These are phyloP conservation scores for Sphagnum fallax DNA, from an alignment of 228 moss, liverwort and hornwort genomes.

Conservation along the genomic window DNA sequence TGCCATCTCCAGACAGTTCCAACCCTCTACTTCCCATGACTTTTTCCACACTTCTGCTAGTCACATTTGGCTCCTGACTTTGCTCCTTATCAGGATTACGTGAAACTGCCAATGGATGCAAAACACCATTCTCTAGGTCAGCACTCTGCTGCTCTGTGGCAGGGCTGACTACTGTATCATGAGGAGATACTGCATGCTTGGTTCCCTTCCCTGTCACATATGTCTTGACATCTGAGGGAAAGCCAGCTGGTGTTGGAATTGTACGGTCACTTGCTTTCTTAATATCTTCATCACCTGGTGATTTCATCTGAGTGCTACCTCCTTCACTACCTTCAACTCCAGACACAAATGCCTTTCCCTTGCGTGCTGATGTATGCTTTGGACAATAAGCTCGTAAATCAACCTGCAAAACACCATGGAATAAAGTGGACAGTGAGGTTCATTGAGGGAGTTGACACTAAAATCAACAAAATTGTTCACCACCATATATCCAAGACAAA, in stretches of 20 bases:
- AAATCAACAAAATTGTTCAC: neutral
- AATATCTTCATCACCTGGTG: conserved; percentile 10
- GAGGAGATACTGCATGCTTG: conserved; percentile 11
- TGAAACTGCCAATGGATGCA: conserved; percentile 11
- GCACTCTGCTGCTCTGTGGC: conserved; percentile 7
- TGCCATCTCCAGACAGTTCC: neutral
- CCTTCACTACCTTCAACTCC: conserved; percentile 28
- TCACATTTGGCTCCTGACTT: conserved; percentile 1
- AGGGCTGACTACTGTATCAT: conserved; percentile 6
- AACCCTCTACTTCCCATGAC: neutral
- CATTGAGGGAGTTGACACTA: neutral
- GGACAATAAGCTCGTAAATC: conserved; percentile 57
- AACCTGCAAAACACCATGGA: conserved; percentile 18
- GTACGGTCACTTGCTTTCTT: conserved; percentile 11
- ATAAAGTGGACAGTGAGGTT: neutral
- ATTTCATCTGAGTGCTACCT: conserved; percentile 28
- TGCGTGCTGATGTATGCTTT: conserved; percentile 47
- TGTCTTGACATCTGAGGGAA: conserved; percentile 10
- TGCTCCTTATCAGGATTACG: conserved; percentile 13
- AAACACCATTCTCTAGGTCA: conserved; percentile 9
- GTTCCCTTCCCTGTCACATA: conserved; percentile 3
- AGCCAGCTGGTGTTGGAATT: conserved; percentile 11
- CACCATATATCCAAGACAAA: neutral
- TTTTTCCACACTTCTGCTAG: neutral
- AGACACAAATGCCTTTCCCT: conserved; percentile 38